Conservation (phyloP, 2,329 filamentous ascomycete species). For the Colletotrichum truncatum region DNA sequence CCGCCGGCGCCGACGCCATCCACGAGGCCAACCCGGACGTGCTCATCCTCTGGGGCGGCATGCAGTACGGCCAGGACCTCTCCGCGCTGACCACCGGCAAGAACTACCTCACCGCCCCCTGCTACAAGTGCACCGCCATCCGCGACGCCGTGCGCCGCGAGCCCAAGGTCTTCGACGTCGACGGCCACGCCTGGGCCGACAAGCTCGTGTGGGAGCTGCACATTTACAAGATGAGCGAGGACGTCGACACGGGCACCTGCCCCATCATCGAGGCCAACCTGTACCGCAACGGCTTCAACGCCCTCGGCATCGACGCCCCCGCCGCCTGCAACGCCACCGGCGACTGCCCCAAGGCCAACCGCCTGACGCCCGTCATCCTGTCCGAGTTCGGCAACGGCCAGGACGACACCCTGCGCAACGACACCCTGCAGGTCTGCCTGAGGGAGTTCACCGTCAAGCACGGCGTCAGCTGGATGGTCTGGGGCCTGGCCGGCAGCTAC, state of each 20-base stretch:
- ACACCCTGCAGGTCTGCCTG: constrained; percentile 53
- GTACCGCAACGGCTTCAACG: constrained; percentile 61
- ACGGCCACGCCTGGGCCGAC: constrained; percentile 54
- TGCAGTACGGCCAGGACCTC: constrained; percentile 63
- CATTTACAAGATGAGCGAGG: constrained; percentile 43
- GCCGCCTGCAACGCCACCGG: constrained; percentile 45
- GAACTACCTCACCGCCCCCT: constrained; percentile 25
- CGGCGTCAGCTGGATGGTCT: constrained; percentile 58
- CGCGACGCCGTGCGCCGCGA: constrained; percentile 37
- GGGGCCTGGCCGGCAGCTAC: constrained; percentile 60
- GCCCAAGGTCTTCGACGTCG: constrained; percentile 55
- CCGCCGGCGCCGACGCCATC: constrained; percentile 56
- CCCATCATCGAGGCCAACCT: constrained; percentile 56
- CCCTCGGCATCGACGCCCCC: constrained; percentile 35
- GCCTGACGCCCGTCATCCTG: constrained; percentile 56
- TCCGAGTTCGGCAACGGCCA: constrained; percentile 58
- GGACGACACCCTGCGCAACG: constrained; percentile 45
- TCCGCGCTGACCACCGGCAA: constrained; percentile 37
- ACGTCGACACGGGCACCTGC: constrained; percentile 55
- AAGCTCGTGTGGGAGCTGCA: constrained; percentile 58
- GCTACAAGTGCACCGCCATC: constrained; percentile 31
- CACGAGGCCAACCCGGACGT: constrained; percentile 61
- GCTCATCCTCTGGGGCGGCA: constrained; percentile 63
- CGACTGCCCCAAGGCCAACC: constrained; percentile 46
- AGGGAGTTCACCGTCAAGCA: constrained; percentile 53